Conservation (phyloP, 2,329 filamentous ascomycete species). For the Pestalotiopsis sp. region DNA sequence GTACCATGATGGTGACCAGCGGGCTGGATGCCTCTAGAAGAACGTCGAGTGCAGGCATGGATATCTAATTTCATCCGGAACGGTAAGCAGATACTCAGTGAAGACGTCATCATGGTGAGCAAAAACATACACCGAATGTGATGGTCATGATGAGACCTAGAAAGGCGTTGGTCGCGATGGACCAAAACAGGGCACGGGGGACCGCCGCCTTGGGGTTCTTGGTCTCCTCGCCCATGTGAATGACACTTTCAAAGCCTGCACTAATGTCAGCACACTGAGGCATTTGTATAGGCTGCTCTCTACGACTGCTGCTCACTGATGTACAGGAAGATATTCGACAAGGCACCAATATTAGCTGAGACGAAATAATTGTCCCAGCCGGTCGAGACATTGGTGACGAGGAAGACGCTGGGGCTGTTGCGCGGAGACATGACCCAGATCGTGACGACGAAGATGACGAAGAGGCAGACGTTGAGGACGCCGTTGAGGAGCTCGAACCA, state of each 20-base stretch:
- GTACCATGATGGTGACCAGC: background rate
- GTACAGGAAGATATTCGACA: background rate
- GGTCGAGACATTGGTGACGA: slow-evolving; percentile 8
- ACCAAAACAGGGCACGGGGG: slow-evolving; percentile 9
- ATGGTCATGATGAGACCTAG: slow-evolving; percentile 7
- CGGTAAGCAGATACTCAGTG: background rate
- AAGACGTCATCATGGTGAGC: too few species aligned
- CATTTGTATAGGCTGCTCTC: rapidly evolving
- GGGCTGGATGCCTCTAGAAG: background rate
- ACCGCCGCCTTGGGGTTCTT: background rate
- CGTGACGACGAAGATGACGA: slow-evolving; percentile 12
- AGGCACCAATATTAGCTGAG: background rate
- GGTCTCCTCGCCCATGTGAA: slow-evolving; percentile 11
- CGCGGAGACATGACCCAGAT: slow-evolving; percentile 15
- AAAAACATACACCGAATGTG: background rate
- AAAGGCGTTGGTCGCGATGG: background rate
- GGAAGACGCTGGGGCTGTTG: slow-evolving; percentile 5
- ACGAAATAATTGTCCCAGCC: slow-evolving; percentile 14
- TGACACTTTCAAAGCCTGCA: slow-evolving; percentile 4
- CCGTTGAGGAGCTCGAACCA: slow-evolving; percentile 11
- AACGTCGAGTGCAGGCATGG: slow-evolving; percentile 1
- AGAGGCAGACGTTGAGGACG: slow-evolving; percentile 10
- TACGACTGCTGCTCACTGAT: background rate
- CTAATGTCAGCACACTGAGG: background rate
- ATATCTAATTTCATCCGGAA: background rate